These are phyloP conservation scores for Trichoderma oligosporum DNA, from an alignment of 2,329 filamentous ascomycete genomes.

Conservation along the genomic window DNA sequence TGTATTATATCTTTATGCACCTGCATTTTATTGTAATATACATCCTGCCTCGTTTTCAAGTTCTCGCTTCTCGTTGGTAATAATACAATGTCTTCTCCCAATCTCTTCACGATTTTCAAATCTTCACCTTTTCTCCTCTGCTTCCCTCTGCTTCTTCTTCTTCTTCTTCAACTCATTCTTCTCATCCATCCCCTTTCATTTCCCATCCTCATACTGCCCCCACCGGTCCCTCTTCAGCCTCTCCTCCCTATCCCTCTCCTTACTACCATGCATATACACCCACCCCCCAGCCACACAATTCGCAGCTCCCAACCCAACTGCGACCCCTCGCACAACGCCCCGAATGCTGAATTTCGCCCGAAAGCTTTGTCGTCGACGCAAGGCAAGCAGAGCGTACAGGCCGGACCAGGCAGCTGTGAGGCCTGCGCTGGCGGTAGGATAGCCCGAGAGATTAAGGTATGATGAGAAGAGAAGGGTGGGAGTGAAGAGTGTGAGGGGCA, in stretches of 20 bases:
- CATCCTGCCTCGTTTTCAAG: too few relatives aligned
- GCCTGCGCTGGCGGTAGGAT: slow-evolving; percentile 54
- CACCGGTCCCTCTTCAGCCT: slow-evolving; percentile 50
- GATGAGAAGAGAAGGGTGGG: slow-evolving; percentile 53
- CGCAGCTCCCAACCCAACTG: slow-evolving; percentile 46
- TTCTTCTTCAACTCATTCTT: neutral
- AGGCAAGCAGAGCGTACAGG: slow-evolving; percentile 53
- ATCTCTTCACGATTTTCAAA: neutral
- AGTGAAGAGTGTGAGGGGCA: slow-evolving; percentile 51
- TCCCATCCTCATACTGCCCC: slow-evolving; percentile 32
- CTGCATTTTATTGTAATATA: too few relatives aligned
- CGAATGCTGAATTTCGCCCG: slow-evolving; percentile 44
- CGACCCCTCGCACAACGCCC: slow-evolving; percentile 48
- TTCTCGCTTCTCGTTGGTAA: neutral
- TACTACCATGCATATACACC: slow-evolving; percentile 51
- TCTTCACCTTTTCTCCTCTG: neutral
- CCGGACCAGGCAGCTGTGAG: slow-evolving; percentile 55
- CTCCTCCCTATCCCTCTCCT: slow-evolving; percentile 47
- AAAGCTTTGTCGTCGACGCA: slow-evolving; percentile 44
- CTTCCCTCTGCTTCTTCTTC: neutral
- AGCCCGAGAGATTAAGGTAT: slow-evolving; percentile 59
- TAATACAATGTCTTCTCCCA: neutral
- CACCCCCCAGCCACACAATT: slow-evolving; percentile 50
- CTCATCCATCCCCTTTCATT: neutral
- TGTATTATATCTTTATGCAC: too few relatives aligned